Conservation (phyloP, 371 early-diverging fungal genomes). For the Rhizopus microsporus region DNA sequence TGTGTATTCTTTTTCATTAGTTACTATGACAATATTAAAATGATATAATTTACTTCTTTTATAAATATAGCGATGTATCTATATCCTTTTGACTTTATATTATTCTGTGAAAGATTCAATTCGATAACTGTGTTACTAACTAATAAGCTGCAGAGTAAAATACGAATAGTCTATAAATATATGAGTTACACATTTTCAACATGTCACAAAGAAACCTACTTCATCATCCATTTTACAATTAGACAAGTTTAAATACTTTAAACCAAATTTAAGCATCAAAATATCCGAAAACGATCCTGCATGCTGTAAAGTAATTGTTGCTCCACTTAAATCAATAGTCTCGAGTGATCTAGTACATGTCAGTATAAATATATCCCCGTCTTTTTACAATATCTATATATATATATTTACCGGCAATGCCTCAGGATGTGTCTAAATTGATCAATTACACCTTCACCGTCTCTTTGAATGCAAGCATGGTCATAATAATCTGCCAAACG, state of each 20-base stretch:
- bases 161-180: slow-evolving; percentile 35
- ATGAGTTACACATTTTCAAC: background rate
- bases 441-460: slow-evolving; percentile 32
- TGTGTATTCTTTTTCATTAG: background rate
- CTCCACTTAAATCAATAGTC: slow-evolving; percentile 24
- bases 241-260: slow-evolving; percentile 31
- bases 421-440: slow-evolving; percentile 31
- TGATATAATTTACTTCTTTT: slow-evolving; percentile 32
- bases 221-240: slow-evolving; percentile 40
- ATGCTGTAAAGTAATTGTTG: slow-evolving; percentile 20
- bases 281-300: slow-evolving; percentile 26
- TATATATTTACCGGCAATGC: slow-evolving; percentile 24
- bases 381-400: background rate
- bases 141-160: slow-evolving; percentile 42
- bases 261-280: slow-evolving; percentile 31
- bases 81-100: slow-evolving; percentile 43
- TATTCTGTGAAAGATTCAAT: slow-evolving; percentile 34
- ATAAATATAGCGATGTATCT: slow-evolving; percentile 50
- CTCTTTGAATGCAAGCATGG: slow-evolving; percentile 42
- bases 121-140: slow-evolving; percentile 33
- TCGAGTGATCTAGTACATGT: background rate
- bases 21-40: background rate
- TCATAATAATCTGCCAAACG: slow-evolving; percentile 40
- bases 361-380: background rate
- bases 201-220: slow-evolving; percentile 20